Percentiles rank a stretch among this genome's conserved stretches.
Conservation (phyloP, 805 yeast genomes). For the Lipomyces sp. region DNA sequence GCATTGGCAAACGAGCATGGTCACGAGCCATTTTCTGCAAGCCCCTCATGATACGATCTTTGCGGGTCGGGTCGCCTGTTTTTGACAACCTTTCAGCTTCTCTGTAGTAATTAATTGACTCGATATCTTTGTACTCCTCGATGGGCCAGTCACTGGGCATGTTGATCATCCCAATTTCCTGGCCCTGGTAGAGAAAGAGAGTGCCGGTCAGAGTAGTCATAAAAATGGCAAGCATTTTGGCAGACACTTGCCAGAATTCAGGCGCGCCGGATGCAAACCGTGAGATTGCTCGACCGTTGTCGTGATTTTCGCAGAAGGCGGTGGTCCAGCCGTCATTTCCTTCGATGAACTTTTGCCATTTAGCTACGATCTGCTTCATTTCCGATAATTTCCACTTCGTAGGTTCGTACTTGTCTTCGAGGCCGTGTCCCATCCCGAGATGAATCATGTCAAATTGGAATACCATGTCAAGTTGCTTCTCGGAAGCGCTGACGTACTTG, state of each 20-base stretch:
- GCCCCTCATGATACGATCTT: constrained; percentile 19
- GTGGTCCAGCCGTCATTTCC: constrained; percentile 57
- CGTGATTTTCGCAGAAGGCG: constrained; percentile 61
- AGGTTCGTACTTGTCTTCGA: too few species aligned
- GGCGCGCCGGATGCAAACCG: constrained; percentile 55
- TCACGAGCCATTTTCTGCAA: constrained; percentile 53
- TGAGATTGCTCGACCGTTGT: constrained; percentile 61
- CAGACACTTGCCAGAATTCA: constrained; percentile 48
- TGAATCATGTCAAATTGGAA: constrained; percentile 47
- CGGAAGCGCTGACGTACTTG: constrained; percentile 24
- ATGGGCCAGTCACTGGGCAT: constrained; percentile 54
- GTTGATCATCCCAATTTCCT: constrained; percentile 62
- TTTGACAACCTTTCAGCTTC: constrained; percentile 2
- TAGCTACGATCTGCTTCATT: constrained; percentile 13
- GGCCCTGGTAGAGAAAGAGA: constrained; percentile 62
- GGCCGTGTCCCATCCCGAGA: constrained; percentile 8
- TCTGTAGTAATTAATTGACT: constrained; percentile 49
- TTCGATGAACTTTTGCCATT: constrained; percentile 46
- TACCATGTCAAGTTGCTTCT: constrained; percentile 49
- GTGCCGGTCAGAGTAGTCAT: constrained; percentile 60
- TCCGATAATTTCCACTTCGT: constrained; percentile 10
- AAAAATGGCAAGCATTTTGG: constrained; percentile 56
- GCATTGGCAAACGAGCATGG: constrained; percentile 59
- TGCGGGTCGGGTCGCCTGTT: background rate
- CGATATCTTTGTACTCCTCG: constrained; percentile 57